Evolutionary conservation across 257 asterid species (phyloP), one percentile per base, ranked within the genome.

Genomic region (Fraxinus excelsior): DNA sequence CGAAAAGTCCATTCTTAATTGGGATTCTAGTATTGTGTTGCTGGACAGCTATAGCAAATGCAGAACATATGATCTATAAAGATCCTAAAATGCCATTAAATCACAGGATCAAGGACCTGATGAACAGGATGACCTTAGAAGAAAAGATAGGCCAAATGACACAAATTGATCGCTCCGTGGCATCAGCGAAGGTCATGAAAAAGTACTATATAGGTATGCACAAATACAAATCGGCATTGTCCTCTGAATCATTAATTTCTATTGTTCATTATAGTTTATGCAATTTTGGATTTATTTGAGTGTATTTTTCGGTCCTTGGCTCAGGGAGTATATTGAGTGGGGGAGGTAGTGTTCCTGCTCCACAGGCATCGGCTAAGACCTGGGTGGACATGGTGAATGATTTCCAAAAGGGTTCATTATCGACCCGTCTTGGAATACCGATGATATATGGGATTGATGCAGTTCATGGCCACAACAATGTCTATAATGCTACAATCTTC

Each of bases 391-490:
- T 88, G 93, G 90, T 90, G 35, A 90, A 88, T 46, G 90, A 84
- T 4, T 87, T 76, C 75, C 96, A 90, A 73, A 84, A 81, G 51
- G 93, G 91, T n/a, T 73, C 96, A 0, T 74, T 90, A 8, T 83
- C 91, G 9, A 83, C 93, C 10, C 91, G 86, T 34, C 91, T 91
- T 9, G 88, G 84, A 79, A 89, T 91, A 65, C 96, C 96, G 7
- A 79, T 89, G 85, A 76, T 91, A 11, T 91, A 91, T 70, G 96
- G 96, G 44, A 91, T 89, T 34, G 96, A 91, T 74, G 94, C 96
- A 0, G 84, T 91, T 67, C 96, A 91, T 21, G 96, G 96, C 7
- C 84, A 91, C 83, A 91, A 89, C 67, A 81, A 67, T 40, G 96
- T 81, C 9, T 91, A 84, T 68, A 82, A 81, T 68, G 91, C 96